Evolutionary conservation across 805 yeast species (phyloP).

Genomic region (Schwanniomyces pseudopolymorphus): DNA sequence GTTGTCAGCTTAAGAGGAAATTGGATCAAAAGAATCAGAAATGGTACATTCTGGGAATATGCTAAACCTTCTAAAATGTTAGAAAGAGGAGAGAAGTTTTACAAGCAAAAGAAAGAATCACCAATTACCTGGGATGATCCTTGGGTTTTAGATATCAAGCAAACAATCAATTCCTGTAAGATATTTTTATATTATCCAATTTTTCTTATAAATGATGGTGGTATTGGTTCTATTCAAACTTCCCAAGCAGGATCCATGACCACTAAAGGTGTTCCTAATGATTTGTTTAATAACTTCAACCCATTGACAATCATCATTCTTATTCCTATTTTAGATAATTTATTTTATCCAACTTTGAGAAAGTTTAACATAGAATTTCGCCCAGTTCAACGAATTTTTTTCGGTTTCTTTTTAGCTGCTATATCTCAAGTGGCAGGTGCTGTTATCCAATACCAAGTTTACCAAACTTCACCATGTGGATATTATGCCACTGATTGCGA

Average conservation of each 20-base stretch:
- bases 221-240: conserved; percentile 48
- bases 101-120: conserved; percentile 29
- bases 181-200: conserved; percentile 44
- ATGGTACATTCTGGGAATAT: conserved; percentile 47
- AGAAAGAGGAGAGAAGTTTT: conserved; percentile 40
- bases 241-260: conserved; percentile 57
- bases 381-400: conserved; percentile 44
- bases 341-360: conserved; percentile 48
- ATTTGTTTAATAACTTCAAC: conserved; percentile 54
- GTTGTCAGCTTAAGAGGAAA: conserved; percentile 42
- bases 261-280: conserved; percentile 54
- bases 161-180: conserved; percentile 45
- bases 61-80: conserved; percentile 47
- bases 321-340: conserved; percentile 50
- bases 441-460: conserved; percentile 47
- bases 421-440: conserved; percentile 51
- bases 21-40: conserved; percentile 40
- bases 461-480: conserved; percentile 53
- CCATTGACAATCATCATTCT: conserved; percentile 53
- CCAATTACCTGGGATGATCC: conserved; percentile 44
- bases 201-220: conserved; percentile 44
- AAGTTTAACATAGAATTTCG: conserved; percentile 39
- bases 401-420: conserved; percentile 50
- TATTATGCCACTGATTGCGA: conserved; percentile 39
- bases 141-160: conserved; percentile 46